phyloP scores from a whole-genome alignment of 805 yeast species.

The Saccharomyces eubayanus region DNA sequence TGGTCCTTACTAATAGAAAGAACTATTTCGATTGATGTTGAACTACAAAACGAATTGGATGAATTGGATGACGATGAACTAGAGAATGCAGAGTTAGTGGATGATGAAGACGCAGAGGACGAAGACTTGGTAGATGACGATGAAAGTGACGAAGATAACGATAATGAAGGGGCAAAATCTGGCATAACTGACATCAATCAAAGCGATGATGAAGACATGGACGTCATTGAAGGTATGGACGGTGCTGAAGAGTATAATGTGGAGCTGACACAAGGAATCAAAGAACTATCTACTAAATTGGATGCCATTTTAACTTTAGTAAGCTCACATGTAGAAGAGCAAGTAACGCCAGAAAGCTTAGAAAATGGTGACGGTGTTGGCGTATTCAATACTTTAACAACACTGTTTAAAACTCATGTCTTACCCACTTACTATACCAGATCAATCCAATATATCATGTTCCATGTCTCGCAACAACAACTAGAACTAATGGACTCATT shows the following conservation, averaged over 20 bases:
- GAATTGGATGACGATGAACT: constrained; percentile 65
- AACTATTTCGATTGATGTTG: constrained; percentile 83
- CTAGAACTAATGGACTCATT: constrained; percentile 79
- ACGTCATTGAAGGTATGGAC: constrained; percentile 29
- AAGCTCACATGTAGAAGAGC: constrained; percentile 40
- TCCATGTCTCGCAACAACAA: constrained; percentile 72
- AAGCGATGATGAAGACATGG: constrained; percentile 28
- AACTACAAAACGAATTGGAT: constrained; percentile 78
- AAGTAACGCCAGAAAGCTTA: constrained; percentile 44
- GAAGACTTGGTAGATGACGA: constrained; percentile 24
- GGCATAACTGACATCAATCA: constrained; percentile 28
- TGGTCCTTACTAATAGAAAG: constrained; percentile 80
- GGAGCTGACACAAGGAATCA: constrained; percentile 41
- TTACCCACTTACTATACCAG: constrained; percentile 89
- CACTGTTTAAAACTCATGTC: constrained; percentile 72
- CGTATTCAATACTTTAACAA: constrained; percentile 63
- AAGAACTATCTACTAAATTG: constrained; percentile 53
- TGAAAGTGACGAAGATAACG: constrained; percentile 32
- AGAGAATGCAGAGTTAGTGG: constrained; percentile 33
- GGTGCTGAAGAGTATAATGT: constrained; percentile 41
- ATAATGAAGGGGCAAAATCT: constrained; percentile 27
- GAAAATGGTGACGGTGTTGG: constrained; percentile 57
- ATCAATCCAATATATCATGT: constrained; percentile 76
- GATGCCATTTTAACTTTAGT: constrained; percentile 60
- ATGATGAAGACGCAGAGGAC: constrained; percentile 28